Conservation (phyloP, 768 basidiomycete genomes). For the Crepidotus variabilis region DNA sequence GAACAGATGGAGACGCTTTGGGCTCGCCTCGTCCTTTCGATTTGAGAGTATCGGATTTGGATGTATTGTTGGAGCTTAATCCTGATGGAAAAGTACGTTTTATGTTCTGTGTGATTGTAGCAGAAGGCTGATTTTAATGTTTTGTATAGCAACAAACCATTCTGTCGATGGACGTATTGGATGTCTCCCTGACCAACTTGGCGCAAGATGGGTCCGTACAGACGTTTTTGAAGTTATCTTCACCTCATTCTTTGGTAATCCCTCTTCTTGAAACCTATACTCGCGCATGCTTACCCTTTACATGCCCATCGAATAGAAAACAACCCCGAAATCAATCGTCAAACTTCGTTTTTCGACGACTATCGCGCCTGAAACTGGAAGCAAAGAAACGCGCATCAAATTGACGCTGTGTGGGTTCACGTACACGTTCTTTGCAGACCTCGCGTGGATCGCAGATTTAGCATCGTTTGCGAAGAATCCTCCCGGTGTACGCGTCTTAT, state of each 20-base stretch:
- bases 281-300: background rate
- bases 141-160: slow-evolving; percentile 64
- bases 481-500: slow-evolving; percentile 65
- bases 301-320: slow-evolving; percentile 28
- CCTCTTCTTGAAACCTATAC: background rate
- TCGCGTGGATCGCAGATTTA: slow-evolving; percentile 62
- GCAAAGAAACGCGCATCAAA: slow-evolving; percentile 79
- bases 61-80: slow-evolving; percentile 61
- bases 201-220: slow-evolving; percentile 27
- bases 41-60: slow-evolving; percentile 57
- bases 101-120: background rate
- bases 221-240: slow-evolving; percentile 52
- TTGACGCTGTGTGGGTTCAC: slow-evolving; percentile 63
- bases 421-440: slow-evolving; percentile 56
- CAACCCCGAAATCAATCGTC: slow-evolving; percentile 45
- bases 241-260: slow-evolving; percentile 57
- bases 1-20: slow-evolving; percentile 24
- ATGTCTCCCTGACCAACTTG: slow-evolving; percentile 53
- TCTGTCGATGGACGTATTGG: slow-evolving; percentile 59
- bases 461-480: slow-evolving; percentile 72
- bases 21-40: slow-evolving; percentile 44
- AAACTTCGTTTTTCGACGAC: slow-evolving; percentile 68
- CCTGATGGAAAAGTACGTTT: slow-evolving; percentile 63
- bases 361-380: slow-evolving; percentile 49
- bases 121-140: background rate